Percentiles rank a stretch among this genome's conserved stretches.
These are phyloP conservation scores for Magnusiomyces starmeri DNA, from an alignment of 1,139 yeast species.

Conservation along the genomic window DNA sequence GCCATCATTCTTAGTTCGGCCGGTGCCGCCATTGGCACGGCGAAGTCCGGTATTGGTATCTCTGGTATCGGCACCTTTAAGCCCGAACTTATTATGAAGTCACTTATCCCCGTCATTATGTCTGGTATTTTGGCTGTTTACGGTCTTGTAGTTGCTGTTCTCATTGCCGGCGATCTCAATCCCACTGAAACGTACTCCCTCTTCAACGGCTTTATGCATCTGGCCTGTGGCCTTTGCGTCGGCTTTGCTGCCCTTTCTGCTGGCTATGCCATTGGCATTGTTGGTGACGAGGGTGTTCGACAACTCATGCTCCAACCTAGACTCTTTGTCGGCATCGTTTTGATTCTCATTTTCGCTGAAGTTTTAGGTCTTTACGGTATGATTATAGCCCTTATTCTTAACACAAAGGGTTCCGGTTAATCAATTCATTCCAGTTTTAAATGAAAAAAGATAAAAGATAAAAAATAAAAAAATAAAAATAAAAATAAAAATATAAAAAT, in stretches of 20 bases:
- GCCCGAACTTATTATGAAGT: constrained; percentile 33
- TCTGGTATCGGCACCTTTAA: constrained; percentile 47
- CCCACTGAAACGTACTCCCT: constrained; percentile 81
- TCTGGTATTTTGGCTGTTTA: constrained; percentile 99
- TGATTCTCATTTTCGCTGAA: constrained; percentile 95
- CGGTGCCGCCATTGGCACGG: constrained; percentile 99
- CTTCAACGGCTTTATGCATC: constrained; percentile 95
- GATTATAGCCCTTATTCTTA: constrained; percentile 92
- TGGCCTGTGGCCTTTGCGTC: constrained; percentile 97
- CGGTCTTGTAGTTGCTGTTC: constrained; percentile 94
- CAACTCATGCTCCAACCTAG: constrained; percentile 96
- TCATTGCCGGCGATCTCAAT: constrained; percentile 66
- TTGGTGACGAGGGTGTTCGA: constrained; percentile 98
- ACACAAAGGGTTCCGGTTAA: constrained; percentile 33
- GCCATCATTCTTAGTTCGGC: constrained; percentile 86
- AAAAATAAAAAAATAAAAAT: neutral
- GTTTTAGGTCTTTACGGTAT: constrained; percentile 76
- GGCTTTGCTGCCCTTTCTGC: constrained; percentile 96
- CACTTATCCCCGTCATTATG: constrained; percentile 81
- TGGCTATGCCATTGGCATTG: constrained; percentile 97
- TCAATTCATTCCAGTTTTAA: too few species aligned
- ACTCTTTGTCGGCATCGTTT: constrained; percentile 75
- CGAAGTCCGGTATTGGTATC: constrained; percentile 99
- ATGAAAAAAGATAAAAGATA: neutral
- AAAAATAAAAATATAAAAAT: neutral